Evolutionary conservation across 1,284 basidiomycete genomes (phyloP), one percentile per base, ranked within the genome.

Genomic region (Tilletia walkeri): DNA sequence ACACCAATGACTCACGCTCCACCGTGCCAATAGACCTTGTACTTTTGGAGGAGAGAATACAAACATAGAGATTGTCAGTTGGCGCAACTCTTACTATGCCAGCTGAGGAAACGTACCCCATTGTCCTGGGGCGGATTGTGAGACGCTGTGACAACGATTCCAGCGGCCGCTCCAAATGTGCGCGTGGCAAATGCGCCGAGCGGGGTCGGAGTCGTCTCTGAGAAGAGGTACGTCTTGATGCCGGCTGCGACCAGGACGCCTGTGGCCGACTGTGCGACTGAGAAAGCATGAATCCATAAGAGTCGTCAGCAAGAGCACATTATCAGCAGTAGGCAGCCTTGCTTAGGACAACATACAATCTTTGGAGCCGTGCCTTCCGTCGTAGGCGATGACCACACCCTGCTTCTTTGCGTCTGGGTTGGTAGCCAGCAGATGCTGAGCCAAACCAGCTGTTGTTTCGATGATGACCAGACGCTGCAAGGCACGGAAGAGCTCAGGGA

Each of bases 91-190:
- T 30, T 30, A 30, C 24, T 30, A 30, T 30, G 24, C 24, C 24
- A 30, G 24, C 24, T 30, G 24, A 30, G 56, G 20, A 61, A 5
- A 61, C 56, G 20, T 38, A 61, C 56, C 10, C 79, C 79, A 59
- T 80, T 80, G 72, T 78, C 80, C 54, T 76, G 76, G 12, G 78
- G 78, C 4, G 79, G 79, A 20, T 80, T 80, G 76, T 80, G 79
- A 53, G 70, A 72, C 5, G 79, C 79, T 4, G 79, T 80, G 41
- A 80, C 75, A 7, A 80, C 78, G 54, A 80, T 76, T 6, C 79
- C 79, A 2, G 76, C 79, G 0, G 77, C 78, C 2, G 78, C 74
- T 16, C 74, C 74, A 6, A 77, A 70, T 63, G 75, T 75, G 67
- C 75, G 73, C 54, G 80, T 78, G 2, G 78, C 77, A 48, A 77